These are phyloP conservation scores for Syncephalastrum sp. DNA, from an alignment of 371 early-diverging fungal genomes.

Conservation along the genomic window DNA sequence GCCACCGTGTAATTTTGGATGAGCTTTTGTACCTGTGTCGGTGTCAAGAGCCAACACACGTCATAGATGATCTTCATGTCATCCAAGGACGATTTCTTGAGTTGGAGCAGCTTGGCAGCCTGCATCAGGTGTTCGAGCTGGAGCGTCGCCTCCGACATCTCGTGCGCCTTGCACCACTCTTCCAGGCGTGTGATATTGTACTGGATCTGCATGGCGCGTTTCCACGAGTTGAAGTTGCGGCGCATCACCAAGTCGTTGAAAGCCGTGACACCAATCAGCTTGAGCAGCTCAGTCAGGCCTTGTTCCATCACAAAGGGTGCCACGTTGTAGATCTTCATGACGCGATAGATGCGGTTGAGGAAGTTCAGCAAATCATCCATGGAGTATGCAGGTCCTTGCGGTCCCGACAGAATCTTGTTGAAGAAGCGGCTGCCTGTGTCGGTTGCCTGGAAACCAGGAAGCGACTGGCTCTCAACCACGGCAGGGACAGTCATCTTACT, in stretches of 20 bases:
- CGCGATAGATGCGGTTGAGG: constrained; percentile 86
- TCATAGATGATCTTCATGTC: constrained; percentile 95
- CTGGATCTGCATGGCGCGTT: constrained; percentile 94
- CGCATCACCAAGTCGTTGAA: constrained; percentile 96
- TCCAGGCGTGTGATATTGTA: constrained; percentile 94
- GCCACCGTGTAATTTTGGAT: constrained; percentile 77
- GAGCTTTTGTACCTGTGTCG: constrained; percentile 94
- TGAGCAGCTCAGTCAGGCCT: constrained; percentile 86
- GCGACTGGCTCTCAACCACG: constrained; percentile 88
- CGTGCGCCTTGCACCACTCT: constrained; percentile 97
- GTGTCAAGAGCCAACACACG: constrained; percentile 92
- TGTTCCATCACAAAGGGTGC: constrained; percentile 79
- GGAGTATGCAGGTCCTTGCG: constrained; percentile 72
- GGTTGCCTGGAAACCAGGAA: constrained; percentile 88
- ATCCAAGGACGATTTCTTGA: constrained; percentile 87
- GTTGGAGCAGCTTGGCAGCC: constrained; percentile 91
- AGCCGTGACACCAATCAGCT: constrained; percentile 86
- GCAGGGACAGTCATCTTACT: constrained; percentile 93
- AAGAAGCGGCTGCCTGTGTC: constrained; percentile 81
- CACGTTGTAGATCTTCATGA: constrained; percentile 94
- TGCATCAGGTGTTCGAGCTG: constrained; percentile 93
- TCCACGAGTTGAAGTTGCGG: constrained; percentile 86
- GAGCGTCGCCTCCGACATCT: constrained; percentile 82
- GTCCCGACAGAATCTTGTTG: constrained; percentile 72
- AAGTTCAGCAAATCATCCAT: constrained; percentile 93